Evolutionary conservation across 2,329 filamentous ascomycete species (phyloP).

Genomic region (Ramularia endophylla): DNA sequence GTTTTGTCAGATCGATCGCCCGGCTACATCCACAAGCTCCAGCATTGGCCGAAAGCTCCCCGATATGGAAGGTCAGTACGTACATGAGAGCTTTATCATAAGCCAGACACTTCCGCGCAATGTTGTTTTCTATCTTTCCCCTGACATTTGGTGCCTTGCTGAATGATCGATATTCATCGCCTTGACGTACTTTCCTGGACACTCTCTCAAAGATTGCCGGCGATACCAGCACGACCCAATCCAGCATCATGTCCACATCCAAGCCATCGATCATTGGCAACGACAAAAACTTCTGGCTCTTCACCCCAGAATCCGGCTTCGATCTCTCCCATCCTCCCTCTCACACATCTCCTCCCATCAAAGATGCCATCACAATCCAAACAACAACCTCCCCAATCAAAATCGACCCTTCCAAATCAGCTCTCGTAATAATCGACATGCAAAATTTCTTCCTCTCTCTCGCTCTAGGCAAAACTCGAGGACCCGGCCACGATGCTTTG

Average conservation of each 20-base stretch:
- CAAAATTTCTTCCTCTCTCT: conserved; percentile 31
- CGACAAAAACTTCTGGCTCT: conserved; percentile 40
- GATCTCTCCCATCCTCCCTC: conserved; percentile 40
- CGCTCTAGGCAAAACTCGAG: conserved; percentile 25
- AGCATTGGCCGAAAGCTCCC: too few species aligned
- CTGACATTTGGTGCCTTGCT: too few species aligned
- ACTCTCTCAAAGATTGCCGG: too few species aligned
- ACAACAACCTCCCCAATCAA: conserved; percentile 27
- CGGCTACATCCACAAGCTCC: too few species aligned
- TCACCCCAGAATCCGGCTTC: conserved; percentile 38
- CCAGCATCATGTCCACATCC: background rate
- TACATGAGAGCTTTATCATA: too few species aligned
- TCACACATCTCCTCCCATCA: conserved; percentile 23
- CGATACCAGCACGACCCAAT: background rate
- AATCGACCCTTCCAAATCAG: conserved; percentile 29
- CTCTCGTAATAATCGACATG: conserved; percentile 32
- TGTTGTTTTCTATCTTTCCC: too few species aligned
- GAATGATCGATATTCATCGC: conserved; percentile 4
- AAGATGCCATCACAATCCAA: too few species aligned
- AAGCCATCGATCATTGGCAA: conserved; percentile 36
- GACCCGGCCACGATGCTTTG: conserved; percentile 40
- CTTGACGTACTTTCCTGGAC: conserved; percentile 9
- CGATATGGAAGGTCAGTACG: too few species aligned
- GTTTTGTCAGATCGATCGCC: too few species aligned
- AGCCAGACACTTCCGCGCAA: too few species aligned